Evolutionary conservation across 164 flowering plant genomes (phyloP).

Genomic region (Berberis vulgaris): DNA sequence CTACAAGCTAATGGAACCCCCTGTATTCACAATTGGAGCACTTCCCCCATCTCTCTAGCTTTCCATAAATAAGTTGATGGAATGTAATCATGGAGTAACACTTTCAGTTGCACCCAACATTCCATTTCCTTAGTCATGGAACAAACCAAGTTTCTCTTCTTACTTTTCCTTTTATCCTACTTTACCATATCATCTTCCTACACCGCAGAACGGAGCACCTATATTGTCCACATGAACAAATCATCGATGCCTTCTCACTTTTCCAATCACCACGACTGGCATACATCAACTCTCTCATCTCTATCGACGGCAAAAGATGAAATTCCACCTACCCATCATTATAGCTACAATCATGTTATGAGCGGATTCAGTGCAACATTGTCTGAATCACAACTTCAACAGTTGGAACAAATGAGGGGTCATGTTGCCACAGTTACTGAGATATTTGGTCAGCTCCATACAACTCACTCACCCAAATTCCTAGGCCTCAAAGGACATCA

Average conservation of each 20-base stretch:
- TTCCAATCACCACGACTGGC: neutral
- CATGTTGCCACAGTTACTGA: neutral
- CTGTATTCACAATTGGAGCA: no score
- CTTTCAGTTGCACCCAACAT: no score
- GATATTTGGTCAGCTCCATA: neutral
- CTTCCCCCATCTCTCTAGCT: no score
- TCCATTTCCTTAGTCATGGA: no score
- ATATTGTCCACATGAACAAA: neutral
- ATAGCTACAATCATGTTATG: conserved; percentile 1
- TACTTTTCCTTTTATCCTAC: no score
- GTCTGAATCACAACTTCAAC: neutral
- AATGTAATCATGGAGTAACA: no score
- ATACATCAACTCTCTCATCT: neutral
- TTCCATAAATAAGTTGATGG: no score
- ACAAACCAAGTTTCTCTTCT: no score
- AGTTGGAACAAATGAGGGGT: neutral
- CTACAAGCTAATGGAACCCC: no score
- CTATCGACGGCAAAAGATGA: neutral
- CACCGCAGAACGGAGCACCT: neutral
- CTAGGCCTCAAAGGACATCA: neutral
- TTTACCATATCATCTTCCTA: no score
- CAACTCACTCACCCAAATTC: neutral
- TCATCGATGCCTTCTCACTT: neutral
- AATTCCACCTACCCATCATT: neutral
- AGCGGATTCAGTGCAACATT: neutral